These are phyloP conservation scores for Cercospora sesami DNA, from an alignment of 2,329 filamentous ascomycete genomes.

Conservation along the genomic window DNA sequence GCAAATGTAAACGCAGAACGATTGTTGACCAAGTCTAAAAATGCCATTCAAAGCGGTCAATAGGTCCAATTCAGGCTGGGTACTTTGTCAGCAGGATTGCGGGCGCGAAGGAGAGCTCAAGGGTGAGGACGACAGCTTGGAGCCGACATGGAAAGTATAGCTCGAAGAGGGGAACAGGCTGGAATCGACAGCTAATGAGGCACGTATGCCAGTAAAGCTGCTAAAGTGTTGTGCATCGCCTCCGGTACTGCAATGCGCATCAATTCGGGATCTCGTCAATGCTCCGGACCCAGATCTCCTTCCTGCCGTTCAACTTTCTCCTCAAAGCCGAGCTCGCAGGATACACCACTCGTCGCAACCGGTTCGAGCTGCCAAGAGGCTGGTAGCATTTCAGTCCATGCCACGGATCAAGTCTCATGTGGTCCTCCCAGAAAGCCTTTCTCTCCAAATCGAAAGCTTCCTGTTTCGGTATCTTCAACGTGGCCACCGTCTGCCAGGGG, in stretches of 20 bases:
- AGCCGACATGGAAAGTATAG: not conserved
- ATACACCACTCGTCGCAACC: constrained; percentile 45
- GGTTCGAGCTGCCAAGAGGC: constrained; percentile 44
- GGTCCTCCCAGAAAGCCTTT: constrained; percentile 49
- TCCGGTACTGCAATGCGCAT: not conserved
- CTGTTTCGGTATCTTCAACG: constrained; percentile 44
- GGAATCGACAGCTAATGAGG: not conserved
- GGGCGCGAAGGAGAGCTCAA: not conserved
- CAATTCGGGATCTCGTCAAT: constrained; percentile 43
- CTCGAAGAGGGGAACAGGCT: not conserved
- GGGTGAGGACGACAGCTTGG: not conserved
- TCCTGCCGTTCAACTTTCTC: constrained; percentile 43
- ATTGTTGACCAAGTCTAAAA: too few species aligned
- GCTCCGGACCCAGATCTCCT: constrained; percentile 40
- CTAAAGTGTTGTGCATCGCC: not conserved
- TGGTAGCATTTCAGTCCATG: constrained; percentile 45
- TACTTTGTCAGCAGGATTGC: not conserved
- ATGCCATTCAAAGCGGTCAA: too few species aligned
- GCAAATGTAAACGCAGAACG: too few species aligned
- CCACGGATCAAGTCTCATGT: constrained; percentile 48
- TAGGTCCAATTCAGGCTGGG: too few species aligned
- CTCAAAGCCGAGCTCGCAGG: constrained; percentile 41
- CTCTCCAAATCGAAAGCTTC: constrained; percentile 45
- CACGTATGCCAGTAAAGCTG: not conserved
- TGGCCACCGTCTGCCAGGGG: constrained; percentile 51